A percentile compares a stretch with the other conserved stretches of the same genome.
Evolutionary conservation across 139 green algal genomes (phyloP).

Genomic region (Coelastrella sp.): DNA sequence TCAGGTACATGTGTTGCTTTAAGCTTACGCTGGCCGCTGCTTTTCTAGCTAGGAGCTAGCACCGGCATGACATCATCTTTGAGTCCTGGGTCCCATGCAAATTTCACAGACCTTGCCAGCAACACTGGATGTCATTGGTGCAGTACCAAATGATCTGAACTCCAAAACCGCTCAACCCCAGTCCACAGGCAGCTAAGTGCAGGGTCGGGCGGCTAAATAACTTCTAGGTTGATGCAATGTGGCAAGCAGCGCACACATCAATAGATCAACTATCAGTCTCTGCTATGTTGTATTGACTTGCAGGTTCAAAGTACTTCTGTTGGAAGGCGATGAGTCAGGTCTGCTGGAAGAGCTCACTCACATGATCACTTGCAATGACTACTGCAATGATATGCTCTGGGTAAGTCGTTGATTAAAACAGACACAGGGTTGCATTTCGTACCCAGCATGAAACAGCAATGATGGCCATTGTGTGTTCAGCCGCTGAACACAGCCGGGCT

Average conservation of each 20-base stretch:
- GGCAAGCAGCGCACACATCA: neutral
- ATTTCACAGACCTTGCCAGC: too few species aligned
- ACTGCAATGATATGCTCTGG: slow-evolving; percentile 10
- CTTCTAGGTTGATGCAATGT: too few species aligned
- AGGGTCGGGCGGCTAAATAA: too few species aligned
- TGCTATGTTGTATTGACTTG: neutral
- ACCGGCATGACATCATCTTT: too few species aligned
- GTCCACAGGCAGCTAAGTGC: too few species aligned
- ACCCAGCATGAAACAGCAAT: neutral
- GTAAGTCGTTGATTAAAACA: neutral
- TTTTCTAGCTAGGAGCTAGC: too few species aligned
- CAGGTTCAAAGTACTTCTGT: slow-evolving; percentile 38
- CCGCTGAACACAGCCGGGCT: neutral
- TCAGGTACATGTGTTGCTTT: neutral
- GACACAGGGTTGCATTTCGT: neutral
- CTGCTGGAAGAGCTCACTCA: neutral
- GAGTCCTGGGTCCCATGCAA: too few species aligned
- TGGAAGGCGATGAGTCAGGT: neutral
- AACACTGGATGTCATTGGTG: too few species aligned
- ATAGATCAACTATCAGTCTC: neutral
- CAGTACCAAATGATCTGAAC: too few species aligned
- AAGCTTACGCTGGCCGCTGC: too few species aligned
- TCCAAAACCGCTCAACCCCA: too few species aligned
- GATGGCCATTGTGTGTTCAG: neutral
- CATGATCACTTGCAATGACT: slow-evolving; percentile 17